Evolutionary conservation across 345 rosid genomes (phyloP).

Genomic region (Aegle marmelos): DNA sequence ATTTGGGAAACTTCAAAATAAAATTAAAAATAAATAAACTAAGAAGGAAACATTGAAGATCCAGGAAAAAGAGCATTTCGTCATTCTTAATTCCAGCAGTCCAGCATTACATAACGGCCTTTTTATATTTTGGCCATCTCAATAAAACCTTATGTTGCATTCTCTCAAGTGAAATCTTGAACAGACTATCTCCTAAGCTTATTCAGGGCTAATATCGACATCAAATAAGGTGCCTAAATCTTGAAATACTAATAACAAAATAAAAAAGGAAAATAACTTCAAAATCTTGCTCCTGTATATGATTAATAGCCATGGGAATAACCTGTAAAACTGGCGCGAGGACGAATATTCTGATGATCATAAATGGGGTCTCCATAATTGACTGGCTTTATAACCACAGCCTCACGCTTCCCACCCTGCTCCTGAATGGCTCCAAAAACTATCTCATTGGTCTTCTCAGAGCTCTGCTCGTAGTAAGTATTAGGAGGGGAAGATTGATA

Average conservation of each 20-base stretch:
- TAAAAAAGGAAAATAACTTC: slow-evolving; percentile 9
- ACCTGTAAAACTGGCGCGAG: slow-evolving; percentile 39
- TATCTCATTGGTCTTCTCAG: slow-evolving; percentile 75
- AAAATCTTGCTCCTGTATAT: slow-evolving; percentile 17
- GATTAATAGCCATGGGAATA: slow-evolving; percentile 44
- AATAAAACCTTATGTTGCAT: not conserved
- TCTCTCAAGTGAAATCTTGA: slow-evolving; percentile 14
- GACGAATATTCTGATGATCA: slow-evolving; percentile 46
- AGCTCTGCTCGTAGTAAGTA: slow-evolving; percentile 72
- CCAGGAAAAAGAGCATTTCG: slow-evolving; percentile 8
- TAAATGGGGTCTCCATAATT: slow-evolving; percentile 45
- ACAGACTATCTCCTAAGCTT: slow-evolving; percentile 6
- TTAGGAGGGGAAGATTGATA: slow-evolving; percentile 67
- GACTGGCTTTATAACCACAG: slow-evolving; percentile 52
- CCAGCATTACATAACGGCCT: slow-evolving; percentile 2
- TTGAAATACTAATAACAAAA: slow-evolving; percentile 11
- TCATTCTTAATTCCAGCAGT: slow-evolving; percentile 9
- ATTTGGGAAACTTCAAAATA: too few relatives aligned
- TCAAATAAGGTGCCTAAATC: slow-evolving; percentile 11
- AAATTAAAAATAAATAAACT: too few relatives aligned
- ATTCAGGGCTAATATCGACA: slow-evolving; percentile 14
- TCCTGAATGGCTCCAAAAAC: slow-evolving; percentile 92
- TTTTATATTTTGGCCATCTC: slow-evolving; percentile 11
- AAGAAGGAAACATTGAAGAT: not conserved
- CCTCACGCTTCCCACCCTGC: slow-evolving; percentile 42